Evolutionary conservation across 495 filamentous ascomycete genomes (phyloP), one percentile per base, ranked within the genome.

Genomic region (Tuber aestivum): DNA sequence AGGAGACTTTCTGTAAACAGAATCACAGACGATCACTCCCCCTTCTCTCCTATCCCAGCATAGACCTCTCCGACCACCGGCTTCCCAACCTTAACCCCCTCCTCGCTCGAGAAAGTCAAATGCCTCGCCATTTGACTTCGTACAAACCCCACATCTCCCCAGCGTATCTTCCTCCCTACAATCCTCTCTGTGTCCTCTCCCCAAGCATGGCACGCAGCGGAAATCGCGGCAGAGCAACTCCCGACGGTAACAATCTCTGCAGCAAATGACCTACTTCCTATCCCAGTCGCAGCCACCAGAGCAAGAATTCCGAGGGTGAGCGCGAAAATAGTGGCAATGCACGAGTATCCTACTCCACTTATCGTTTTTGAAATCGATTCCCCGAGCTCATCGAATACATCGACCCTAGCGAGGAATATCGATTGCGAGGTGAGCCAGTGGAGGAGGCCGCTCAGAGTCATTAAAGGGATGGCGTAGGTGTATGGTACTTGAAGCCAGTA

Each of bases 351-450:
- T 14, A 50, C 41, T 12, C 70, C 21, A 4, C 12, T 75, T 41
- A 38, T 23, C 12, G 50, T 72, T 18, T 16, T 12, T 1, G 16
- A 2, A n/a, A 44, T 70, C 18, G 12, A 73, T 74, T 21, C 72
- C 0, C 77, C 75, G n/a, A 37, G 1, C 68, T 68, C 23, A 69
- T 41, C 73, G 81, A 68, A 6, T 80, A 77, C 72, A 72, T 41
- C 38, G 12, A 85, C 73, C 0, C 77, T 78, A 4, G 80, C 79
- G 10, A 85, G 80, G 72, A 85, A 87, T 0, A 86, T 71, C n/a
- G 83, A 83, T 69, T 88, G 84, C 0, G 85, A 86, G 32, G 85
- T 75, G 0, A 86, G 81, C 86, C 85, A 87, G 74, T 87, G 86
- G 6, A 85, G 76, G 3, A 82, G 1, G 0, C 76, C 79, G 12